phyloP scores from a whole-genome alignment of 768 basidiomycete genomes.

The Serendipita indica region DNA sequence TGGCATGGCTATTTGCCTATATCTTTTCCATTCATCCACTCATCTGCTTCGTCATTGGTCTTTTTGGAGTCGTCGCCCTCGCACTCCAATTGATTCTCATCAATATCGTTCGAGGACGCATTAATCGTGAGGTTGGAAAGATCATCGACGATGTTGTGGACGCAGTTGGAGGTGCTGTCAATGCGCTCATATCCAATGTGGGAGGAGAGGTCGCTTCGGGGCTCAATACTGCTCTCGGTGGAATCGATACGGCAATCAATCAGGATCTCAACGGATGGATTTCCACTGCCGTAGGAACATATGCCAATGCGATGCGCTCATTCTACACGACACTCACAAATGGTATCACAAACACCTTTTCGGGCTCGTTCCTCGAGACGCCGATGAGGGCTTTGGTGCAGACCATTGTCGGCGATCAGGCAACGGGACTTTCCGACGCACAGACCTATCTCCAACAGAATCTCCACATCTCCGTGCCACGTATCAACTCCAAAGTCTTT shows the following conservation, averaged over 20 bases:
- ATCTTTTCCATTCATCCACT: slow-evolving; percentile 83
- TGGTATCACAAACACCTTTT: slow-evolving; percentile 63
- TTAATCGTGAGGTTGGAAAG: slow-evolving; percentile 44
- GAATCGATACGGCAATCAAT: slow-evolving; percentile 64
- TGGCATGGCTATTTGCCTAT: slow-evolving; percentile 84
- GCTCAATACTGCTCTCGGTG: slow-evolving; percentile 59
- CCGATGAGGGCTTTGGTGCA: slow-evolving; percentile 76
- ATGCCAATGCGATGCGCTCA: slow-evolving; percentile 71
- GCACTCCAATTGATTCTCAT: slow-evolving; percentile 76
- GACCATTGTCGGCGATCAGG: slow-evolving; percentile 82
- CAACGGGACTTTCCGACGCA: slow-evolving; percentile 73
- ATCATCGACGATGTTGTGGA: slow-evolving; percentile 52
- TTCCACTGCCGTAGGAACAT: slow-evolving; percentile 68
- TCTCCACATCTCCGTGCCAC: slow-evolving; percentile 64
- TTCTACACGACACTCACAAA: slow-evolving; percentile 80
- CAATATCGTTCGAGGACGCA: slow-evolving; percentile 54
- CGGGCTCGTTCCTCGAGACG: slow-evolving; percentile 63
- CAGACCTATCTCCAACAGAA: slow-evolving; percentile 86
- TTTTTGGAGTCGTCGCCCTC: slow-evolving; percentile 75
- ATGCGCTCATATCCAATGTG: slow-evolving; percentile 68
- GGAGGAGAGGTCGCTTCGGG: slow-evolving; percentile 61
- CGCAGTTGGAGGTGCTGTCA: slow-evolving; percentile 60
- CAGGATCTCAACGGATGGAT: slow-evolving; percentile 90
- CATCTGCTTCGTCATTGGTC: slow-evolving; percentile 82
- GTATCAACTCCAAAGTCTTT: slow-evolving; percentile 58